Percentiles rank a stretch among this genome's conserved stretches.
phyloP scores from a whole-genome alignment of 305 asterid species.

The Andrographis paniculata region DNA sequence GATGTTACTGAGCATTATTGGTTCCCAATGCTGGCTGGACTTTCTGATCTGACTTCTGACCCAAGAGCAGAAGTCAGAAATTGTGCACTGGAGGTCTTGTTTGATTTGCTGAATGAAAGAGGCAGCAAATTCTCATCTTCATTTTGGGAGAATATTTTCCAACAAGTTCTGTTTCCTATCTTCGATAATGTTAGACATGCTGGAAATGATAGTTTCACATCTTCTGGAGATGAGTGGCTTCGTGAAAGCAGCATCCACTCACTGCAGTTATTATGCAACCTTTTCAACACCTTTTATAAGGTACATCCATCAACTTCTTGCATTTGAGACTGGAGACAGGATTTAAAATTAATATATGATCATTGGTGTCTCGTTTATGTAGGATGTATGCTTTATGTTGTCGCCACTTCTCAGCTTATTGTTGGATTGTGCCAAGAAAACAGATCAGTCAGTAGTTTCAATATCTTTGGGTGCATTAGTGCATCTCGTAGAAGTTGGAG shows the following conservation, averaged over 20 bases:
- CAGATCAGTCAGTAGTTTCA: conserved; percentile 92
- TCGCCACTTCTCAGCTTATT: conserved; percentile 88
- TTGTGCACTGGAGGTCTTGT: conserved; percentile 98
- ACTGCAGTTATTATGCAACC: conserved; percentile 91
- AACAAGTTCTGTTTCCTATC: conserved; percentile 88
- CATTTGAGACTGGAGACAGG: conserved; percentile 13
- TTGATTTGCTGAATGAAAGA: conserved; percentile 95
- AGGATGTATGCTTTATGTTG: conserved; percentile 99
- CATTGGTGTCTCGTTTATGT: conserved; percentile 26
- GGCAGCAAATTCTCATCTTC: conserved; percentile 92
- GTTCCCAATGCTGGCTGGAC: conserved; percentile 99
- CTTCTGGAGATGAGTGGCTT: conserved; percentile 73
- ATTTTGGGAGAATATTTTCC: conserved; percentile 96
- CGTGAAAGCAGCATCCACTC: conserved; percentile 94
- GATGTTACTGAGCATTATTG: conserved; percentile 99
- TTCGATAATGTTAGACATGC: conserved; percentile 93
- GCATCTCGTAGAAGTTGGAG: conserved; percentile 98
- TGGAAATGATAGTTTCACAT: conserved; percentile 55
- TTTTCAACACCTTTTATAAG: conserved; percentile 97
- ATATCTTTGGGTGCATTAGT: conserved; percentile 94
- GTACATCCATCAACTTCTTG: conserved; percentile 27
- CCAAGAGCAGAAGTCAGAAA: conserved; percentile 92
- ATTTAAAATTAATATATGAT: conserved; percentile 18
- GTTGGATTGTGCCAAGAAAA: conserved; percentile 95
- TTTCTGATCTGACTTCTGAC: conserved; percentile 96